Base-by-base conservation (phyloP, 2,329 filamentous ascomycete species). In the Pestalotiopsis sp. region DNA sequence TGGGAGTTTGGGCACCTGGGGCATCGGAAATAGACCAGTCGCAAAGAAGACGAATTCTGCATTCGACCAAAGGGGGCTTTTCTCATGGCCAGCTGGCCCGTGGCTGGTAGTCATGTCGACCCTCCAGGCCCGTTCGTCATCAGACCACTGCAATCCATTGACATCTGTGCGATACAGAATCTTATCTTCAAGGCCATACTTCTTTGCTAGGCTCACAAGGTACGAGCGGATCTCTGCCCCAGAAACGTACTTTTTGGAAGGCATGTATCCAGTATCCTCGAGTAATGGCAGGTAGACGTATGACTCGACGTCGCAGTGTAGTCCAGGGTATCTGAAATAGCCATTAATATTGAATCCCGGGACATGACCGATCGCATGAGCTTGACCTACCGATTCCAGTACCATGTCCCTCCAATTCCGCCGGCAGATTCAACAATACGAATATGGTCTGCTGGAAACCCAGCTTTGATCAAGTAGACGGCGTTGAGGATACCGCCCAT, bases 251-350 rank as follows among this genome's bases (percentile, higher is more conserved):
- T 78, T 81, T 58, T 86, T 79, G 17, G 79, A 84, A 0, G 89
- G 89, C 74, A 90, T 83, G 72, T 88, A 90, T 0, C 84, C 84
- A 1, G 82, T 88, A 75, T 90, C 87, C 69, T 91, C 88, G 2
- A 91, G 81, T 13, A 89, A 76, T 3, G 88, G 88, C 77, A 90
- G 76, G 72, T 91, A 91, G n/a, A 83, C 80, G 71, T 87, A 89
- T 65, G 82, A 82, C 76, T 91, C 89, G 3, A 89, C 78, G 72
- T 91, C 89, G 73, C 88, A 91, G 71, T 81, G 80, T 7, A 85
- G 74, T 0, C 83, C 84, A 0, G 84, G 84, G 67, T 85, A 87
- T 0, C 83, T 76, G 69, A 86, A 86, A 38, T 5, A 52, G 7
- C 4, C 3, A n/a, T 52, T 9, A 52, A 52, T 17, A 14, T 17